A percentile compares a stretch with the other conserved stretches of the same genome.
phyloP scores from a whole-genome alignment of 768 basidiomycete species.

The Lentinus brumalis region DNA sequence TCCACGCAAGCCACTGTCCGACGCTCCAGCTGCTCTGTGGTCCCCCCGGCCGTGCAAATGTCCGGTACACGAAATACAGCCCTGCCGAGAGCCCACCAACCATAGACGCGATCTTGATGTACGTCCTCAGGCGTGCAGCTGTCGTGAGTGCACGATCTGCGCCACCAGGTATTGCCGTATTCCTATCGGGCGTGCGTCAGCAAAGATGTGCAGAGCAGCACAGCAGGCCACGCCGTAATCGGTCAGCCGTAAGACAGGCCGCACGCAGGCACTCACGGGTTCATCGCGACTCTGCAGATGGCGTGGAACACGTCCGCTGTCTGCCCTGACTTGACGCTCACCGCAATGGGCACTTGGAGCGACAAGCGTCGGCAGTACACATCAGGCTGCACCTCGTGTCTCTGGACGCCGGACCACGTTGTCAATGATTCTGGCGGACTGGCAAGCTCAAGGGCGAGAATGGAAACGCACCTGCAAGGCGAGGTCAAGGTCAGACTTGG shows the following conservation, averaged over 20 bases:
- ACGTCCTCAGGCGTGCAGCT: conserved; percentile 67
- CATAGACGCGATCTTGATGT: conserved; percentile 71
- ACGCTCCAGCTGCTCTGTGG: conserved; percentile 50
- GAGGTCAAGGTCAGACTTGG: conserved; percentile 96
- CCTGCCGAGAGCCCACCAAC: conserved; percentile 77
- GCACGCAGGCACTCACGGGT: conserved; percentile 53
- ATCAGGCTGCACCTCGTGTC: conserved; percentile 98
- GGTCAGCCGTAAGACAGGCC: background rate
- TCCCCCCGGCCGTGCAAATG: conserved; percentile 63
- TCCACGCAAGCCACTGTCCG: conserved; percentile 66
- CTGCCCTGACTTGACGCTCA: conserved; percentile 86
- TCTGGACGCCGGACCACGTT: conserved; percentile 42
- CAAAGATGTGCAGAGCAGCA: conserved; percentile 3
- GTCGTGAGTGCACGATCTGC: conserved; percentile 75
- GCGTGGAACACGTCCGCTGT: conserved; percentile 86
- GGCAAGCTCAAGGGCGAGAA: background rate
- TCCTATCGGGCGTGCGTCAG: conserved; percentile 22
- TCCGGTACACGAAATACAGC: conserved; percentile 69
- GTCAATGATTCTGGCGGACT: background rate
- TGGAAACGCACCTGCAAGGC: conserved; percentile 75
- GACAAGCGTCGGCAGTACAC: conserved; percentile 90
- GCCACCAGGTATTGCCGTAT: conserved; percentile 63
- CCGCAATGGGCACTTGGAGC: conserved; percentile 92
- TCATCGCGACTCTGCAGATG: conserved; percentile 82
- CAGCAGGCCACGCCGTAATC: conserved; percentile 9